Conservation (phyloP, 768 basidiomycete species). For the Sistotremastrum niveocremeum region DNA sequence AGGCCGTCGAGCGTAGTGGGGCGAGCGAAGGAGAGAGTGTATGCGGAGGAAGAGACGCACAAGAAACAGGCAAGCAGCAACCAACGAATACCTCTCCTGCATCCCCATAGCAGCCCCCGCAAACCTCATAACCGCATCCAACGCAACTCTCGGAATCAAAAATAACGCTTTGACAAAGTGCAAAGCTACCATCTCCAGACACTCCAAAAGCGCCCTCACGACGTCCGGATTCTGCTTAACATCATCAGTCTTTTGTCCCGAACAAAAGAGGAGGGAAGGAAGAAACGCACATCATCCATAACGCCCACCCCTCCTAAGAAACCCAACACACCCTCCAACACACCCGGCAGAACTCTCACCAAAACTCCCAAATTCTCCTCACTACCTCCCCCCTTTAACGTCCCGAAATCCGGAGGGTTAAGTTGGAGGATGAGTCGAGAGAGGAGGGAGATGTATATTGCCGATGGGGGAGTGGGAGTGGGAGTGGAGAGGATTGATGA, state of each 20-base stretch:
- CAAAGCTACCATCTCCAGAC: conserved; percentile 61
- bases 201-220: conserved; percentile 79
- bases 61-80: conserved; percentile 69
- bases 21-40: not conserved
- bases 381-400: conserved; percentile 38
- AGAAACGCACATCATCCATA: conserved; percentile 51
- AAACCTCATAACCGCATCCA: conserved; percentile 59
- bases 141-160: conserved; percentile 43
- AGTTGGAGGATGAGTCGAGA: conserved; percentile 72
- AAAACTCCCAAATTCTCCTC: conserved; percentile 46
- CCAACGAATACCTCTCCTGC: conserved; percentile 78
- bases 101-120: conserved; percentile 51
- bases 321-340: conserved; percentile 45
- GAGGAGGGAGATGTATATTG: conserved; percentile 75
- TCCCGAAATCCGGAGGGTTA: conserved; percentile 48
- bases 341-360: conserved; percentile 35
- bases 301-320: conserved; percentile 41
- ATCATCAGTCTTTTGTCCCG: too few relatives aligned
- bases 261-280: not conserved
- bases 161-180: conserved; percentile 51
- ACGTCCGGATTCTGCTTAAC: conserved; percentile 81
- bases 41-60: conserved; percentile 41
- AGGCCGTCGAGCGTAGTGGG: not conserved
- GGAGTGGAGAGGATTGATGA: conserved; percentile 69
- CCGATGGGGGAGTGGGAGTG: conserved; percentile 39